These are phyloP conservation scores for Crithidia mellificae DNA, from an alignment of 208 protist genomes.

Conservation along the genomic window DNA sequence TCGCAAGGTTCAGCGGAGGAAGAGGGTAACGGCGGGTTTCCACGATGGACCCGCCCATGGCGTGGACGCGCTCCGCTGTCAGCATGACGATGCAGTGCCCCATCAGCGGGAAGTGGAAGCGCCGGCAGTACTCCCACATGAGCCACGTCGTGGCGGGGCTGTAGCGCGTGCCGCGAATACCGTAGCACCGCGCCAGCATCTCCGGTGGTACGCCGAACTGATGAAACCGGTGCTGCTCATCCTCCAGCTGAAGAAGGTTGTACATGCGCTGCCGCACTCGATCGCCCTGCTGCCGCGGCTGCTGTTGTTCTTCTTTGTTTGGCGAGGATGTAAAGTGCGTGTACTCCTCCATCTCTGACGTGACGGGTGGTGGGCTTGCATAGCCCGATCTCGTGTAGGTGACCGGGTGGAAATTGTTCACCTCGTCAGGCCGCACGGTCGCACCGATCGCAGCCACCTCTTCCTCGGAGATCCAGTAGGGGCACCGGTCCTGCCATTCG, in stretches of 20 bases:
- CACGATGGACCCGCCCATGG: constrained; percentile 26
- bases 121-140: constrained; percentile 61
- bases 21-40: not conserved
- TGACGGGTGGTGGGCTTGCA: too few species aligned
- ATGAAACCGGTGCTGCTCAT: constrained; percentile 26
- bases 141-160: constrained; percentile 32
- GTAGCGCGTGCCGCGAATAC: constrained; percentile 45
- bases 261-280: constrained; percentile 16
- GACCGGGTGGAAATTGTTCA: constrained; percentile 16
- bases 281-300: not conserved
- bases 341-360: too few species aligned
- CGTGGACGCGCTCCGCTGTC: constrained; percentile 32
- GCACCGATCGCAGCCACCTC: constrained; percentile 37
- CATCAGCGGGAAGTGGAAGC: constrained; percentile 32
- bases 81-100: constrained; percentile 35
- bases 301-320: too few species aligned
- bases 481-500: constrained; percentile 19
- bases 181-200: constrained; percentile 31
- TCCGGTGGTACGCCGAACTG: not conserved
- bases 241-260: constrained; percentile 56
- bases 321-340: too few species aligned
- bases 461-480: constrained; percentile 39
- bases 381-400: too few species aligned
- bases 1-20: not conserved
- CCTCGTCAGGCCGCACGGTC: constrained; percentile 28